Evolutionary conservation across 257 asterid species (phyloP), one percentile per base, ranked within the genome.

Genomic region (Lavandula angustifolia): DNA sequence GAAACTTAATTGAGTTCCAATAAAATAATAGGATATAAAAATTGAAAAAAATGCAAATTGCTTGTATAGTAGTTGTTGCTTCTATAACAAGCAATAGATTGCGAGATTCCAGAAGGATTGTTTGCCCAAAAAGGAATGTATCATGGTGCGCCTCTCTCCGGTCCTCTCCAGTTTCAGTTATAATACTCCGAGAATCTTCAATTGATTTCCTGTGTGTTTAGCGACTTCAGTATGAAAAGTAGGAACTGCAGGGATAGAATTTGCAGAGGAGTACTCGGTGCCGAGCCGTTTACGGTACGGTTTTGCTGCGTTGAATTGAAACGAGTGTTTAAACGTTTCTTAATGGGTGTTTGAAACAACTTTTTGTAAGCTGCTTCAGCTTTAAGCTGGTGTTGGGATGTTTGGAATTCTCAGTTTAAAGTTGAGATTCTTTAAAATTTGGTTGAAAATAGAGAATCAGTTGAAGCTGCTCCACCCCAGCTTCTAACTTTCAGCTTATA

Each of bases 261-360:
- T 12, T 68, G 54, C 9, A 66, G 61, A 62, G 73, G 53, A 42
- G 14, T n/a, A 3, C 3, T 56, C 5, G 47, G 38, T 5, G 33
- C 33, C 14, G 50, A 69, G 38, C 17, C 84, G 79, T 75, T 66
- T 69, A 79, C 79, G 81, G 31, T 60, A 79, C 81, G 79, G 3
- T 62, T 35, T 54, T 37, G 59, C 18, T 69, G 27, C 7, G 8
- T 34, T 4, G 32, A 4, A 14, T 51, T 22, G 27, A 22, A 22
- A 37, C 8, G 8, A 5, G 7, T 5, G 42, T 37, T 37, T 6
- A 7, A 0, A 35, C 37, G 35, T 32, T 32, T 5, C 4, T 17
- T 7, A 35, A 4, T n/a, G n/a, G n/a, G n/a, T n/a, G n/a, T n/a
- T n/a, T n/a, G n/a, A n/a, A n/a, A n/a, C n/a, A n/a, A n/a, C n/a